Base-by-base conservation (phyloP, 768 basidiomycete species). In the Russula sp. region DNA sequence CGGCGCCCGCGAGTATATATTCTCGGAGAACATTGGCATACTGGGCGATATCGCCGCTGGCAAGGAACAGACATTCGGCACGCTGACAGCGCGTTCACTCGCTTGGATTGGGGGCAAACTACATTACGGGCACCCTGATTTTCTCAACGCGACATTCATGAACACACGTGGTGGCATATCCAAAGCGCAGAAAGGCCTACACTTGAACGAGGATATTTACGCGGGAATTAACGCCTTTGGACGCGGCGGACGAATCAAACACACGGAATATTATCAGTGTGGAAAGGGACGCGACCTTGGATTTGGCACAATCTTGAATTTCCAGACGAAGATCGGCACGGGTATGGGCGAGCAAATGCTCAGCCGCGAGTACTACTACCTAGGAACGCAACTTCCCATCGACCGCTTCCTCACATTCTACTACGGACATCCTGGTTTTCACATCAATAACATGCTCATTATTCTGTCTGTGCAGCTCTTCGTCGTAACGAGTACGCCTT, bases 321-420 rank as follows among this genome's bases (percentile, higher is more conserved):
- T 99, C 89, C 90, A 94, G 82, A 99, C 97, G 62, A 99, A 99
- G 84, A 95, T 99, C 71, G 96, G 97, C 14, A 98, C 95, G n/a
- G 97, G 97, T 75, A 99, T 99, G 97, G 97, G 97, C 42, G 97
- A 99, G 75, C 97, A 99, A 76, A 93, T 98, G 92, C 83, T 99
- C 72, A 97, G 94, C 78, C 86, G 97, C 67, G 97, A 98, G 77
- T 98, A 99, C 75, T 99, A 99, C 76, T 98, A 98, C 72, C 77
- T 99, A 67, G 97, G 97, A 32, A 99, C 97, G 26, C 97, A 98
- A 73, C 84, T 99, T 59, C 95, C 97, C 42, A 88, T 98, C 73
- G 97, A 99, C 75, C 87, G 97, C 51, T 99, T 99, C 87, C 79
- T 99, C 76, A 99, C 97, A 56, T 99, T 98, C 83, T 98, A 99